Evolutionary conservation across 345 rosid species (phyloP).

Genomic region (Populus pruinosa): DNA sequence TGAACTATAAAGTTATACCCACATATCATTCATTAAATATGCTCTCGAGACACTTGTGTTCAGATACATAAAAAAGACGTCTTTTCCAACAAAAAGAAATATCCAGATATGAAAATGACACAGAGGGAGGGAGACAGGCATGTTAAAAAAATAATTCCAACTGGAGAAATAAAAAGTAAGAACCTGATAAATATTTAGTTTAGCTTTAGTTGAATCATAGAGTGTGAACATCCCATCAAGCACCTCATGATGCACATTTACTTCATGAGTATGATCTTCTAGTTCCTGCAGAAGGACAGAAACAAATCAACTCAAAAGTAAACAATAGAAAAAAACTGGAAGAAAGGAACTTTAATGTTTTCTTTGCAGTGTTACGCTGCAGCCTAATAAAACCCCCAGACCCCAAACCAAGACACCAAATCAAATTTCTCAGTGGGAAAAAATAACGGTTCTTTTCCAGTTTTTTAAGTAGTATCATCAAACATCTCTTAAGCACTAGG

Average conservation of each 20-base stretch:
- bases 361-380: not conserved
- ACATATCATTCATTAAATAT: no score
- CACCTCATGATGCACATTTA: conserved; percentile 69
- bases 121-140: not conserved
- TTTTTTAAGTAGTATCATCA: not conserved
- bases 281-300: conserved; percentile 64
- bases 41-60: no score
- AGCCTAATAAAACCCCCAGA: not conserved
- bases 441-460: not conserved
- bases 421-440: not conserved
- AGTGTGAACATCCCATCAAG: conserved; percentile 84
- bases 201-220: conserved; percentile 76
- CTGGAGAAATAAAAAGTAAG: not conserved
- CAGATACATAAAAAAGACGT: no score
- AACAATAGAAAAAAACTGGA: not conserved
- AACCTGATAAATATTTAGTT: conserved; percentile 90
- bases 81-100: no score
- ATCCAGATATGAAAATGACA: no score
- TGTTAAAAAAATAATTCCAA: not conserved
- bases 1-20: no score
- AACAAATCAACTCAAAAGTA: not conserved
- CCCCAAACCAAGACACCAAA: not conserved
- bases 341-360: not conserved
- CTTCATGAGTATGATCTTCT: conserved; percentile 72
- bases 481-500: not conserved